Evolutionary conservation across 2,329 filamentous ascomycete species (phyloP).

Genomic region (Aspergillus transmontanensis): DNA sequence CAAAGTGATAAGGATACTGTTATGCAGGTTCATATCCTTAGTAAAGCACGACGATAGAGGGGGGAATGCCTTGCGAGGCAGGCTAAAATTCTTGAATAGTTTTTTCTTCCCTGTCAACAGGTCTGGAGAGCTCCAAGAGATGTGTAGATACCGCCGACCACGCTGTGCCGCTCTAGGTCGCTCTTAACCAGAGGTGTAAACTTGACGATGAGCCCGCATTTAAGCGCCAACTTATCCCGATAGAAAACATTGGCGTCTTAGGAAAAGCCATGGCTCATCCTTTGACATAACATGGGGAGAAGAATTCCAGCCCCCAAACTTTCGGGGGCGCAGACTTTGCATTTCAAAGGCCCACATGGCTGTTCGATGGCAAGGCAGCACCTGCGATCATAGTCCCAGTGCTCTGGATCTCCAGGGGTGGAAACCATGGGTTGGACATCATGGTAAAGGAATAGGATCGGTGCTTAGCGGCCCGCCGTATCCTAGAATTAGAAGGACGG

Average conservation of each 20-base stretch:
- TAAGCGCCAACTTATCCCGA: slow-evolving; percentile 39
- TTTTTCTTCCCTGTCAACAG: slow-evolving; percentile 27
- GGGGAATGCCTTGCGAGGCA: slow-evolving; percentile 39
- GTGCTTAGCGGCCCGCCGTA: slow-evolving; percentile 19
- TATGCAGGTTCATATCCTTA: slow-evolving; percentile 29
- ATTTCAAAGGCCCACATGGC: slow-evolving; percentile 27
- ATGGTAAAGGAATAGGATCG: slow-evolving; percentile 16
- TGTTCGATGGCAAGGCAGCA: slow-evolving; percentile 20
- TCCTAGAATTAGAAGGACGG: slow-evolving; percentile 20
- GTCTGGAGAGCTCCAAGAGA: slow-evolving; percentile 32
- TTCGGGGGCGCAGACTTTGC: slow-evolving; percentile 33
- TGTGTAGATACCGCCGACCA: slow-evolving; percentile 32
- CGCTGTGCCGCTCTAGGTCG: slow-evolving; percentile 33
- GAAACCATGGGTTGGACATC: slow-evolving; percentile 20
- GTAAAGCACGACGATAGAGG: slow-evolving; percentile 15
- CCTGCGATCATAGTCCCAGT: slow-evolving; percentile 24
- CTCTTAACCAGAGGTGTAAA: slow-evolving; percentile 29
- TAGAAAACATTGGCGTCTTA: slow-evolving; percentile 26
- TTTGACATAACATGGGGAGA: slow-evolving; percentile 21
- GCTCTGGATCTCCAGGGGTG: slow-evolving; percentile 26
- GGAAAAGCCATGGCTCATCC: slow-evolving; percentile 14
- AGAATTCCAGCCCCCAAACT: slow-evolving; percentile 36
- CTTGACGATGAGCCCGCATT: slow-evolving; percentile 38
- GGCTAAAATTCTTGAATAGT: slow-evolving; percentile 29
- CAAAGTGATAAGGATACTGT: slow-evolving; percentile 24